These are phyloP conservation scores for Crotalaria pallida DNA, from an alignment of 306 rosid species.

Conservation along the genomic window DNA sequence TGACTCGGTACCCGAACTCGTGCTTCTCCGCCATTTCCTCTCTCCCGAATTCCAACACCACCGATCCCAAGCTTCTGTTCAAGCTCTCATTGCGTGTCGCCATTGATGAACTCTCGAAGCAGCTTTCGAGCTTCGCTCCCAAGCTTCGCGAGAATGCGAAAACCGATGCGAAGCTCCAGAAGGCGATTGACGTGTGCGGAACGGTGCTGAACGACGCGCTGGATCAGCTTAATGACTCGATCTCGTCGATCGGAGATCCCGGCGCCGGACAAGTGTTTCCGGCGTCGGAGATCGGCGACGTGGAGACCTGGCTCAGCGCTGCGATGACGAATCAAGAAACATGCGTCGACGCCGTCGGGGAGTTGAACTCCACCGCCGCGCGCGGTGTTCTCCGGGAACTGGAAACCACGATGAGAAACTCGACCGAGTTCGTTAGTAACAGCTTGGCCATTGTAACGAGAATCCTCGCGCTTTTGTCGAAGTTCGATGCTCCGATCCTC, in stretches of 20 bases:
- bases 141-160: constrained; percentile 10
- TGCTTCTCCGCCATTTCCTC: constrained; percentile 61
- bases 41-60: constrained; percentile 45
- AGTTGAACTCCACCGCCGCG: constrained; percentile 44
- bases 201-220: constrained; percentile 47
- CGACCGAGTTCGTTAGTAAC: constrained; percentile 72
- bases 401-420: constrained; percentile 39
- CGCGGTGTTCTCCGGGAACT: not conserved
- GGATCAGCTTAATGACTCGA: constrained; percentile 60
- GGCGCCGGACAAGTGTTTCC: constrained; percentile 27
- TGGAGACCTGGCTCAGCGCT: constrained; percentile 73
- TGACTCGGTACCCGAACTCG: constrained; percentile 69
- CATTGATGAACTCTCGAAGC: constrained; percentile 45
- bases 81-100: constrained; percentile 77
- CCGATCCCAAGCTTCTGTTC: constrained; percentile 62
- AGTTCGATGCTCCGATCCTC: constrained; percentile 42
- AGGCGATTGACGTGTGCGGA: constrained; percentile 42
- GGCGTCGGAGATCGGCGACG: constrained; percentile 30
- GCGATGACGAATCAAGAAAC: constrained; percentile 75
- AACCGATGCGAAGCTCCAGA: constrained; percentile 6
- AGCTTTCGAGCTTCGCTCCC: constrained; percentile 23
- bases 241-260: constrained; percentile 31
- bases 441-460: constrained; percentile 76
- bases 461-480: constrained; percentile 36
- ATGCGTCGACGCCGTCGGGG: constrained; percentile 63